phyloP scores from a whole-genome alignment of 306 rosid genomes.

The Coriaria nepalensis region DNA sequence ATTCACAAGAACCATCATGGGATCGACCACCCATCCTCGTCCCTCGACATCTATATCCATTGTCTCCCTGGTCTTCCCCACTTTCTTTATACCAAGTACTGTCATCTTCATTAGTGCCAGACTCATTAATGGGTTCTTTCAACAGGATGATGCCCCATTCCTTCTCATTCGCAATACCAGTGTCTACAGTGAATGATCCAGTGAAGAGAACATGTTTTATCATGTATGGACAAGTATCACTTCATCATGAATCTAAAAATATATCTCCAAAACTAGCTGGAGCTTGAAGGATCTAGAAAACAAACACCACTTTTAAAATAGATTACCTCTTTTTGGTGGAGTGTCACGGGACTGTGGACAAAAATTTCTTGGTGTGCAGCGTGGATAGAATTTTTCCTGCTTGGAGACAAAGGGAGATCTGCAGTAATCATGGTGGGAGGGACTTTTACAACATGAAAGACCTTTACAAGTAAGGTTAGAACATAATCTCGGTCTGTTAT shows the following conservation, averaged over 20 bases:
- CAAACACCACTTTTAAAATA: background rate
- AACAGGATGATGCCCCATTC: constrained; percentile 91
- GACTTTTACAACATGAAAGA: constrained; percentile 2
- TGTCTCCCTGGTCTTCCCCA: constrained; percentile 69
- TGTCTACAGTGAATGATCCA: constrained; percentile 37
- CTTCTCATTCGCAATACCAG: constrained; percentile 93
- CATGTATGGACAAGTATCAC: constrained; percentile 3
- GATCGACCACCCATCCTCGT: constrained; percentile 93
- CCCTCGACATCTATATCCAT: constrained; percentile 97
- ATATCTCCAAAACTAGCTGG: constrained; percentile 2
- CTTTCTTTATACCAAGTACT: constrained; percentile 87
- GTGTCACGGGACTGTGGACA: constrained; percentile 93
- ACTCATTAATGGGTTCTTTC: constrained; percentile 55
- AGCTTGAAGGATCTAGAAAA: constrained; percentile 1
- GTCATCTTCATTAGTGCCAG: constrained; percentile 94
- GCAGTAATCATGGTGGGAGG: constrained; percentile 16
- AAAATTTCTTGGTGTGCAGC: constrained; percentile 56
- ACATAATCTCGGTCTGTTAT: too few relatives aligned
- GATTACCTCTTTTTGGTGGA: constrained; percentile 85
- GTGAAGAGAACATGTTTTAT: constrained; percentile 14
- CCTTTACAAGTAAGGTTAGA: too few relatives aligned
- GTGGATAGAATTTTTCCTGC: constrained; percentile 57
- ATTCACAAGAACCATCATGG: constrained; percentile 61
- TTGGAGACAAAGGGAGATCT: constrained; percentile 41
- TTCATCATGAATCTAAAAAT: background rate